Base-by-base conservation (phyloP, 108 stramenopile genomes). In the Halocafeteria seosinensis region DNA sequence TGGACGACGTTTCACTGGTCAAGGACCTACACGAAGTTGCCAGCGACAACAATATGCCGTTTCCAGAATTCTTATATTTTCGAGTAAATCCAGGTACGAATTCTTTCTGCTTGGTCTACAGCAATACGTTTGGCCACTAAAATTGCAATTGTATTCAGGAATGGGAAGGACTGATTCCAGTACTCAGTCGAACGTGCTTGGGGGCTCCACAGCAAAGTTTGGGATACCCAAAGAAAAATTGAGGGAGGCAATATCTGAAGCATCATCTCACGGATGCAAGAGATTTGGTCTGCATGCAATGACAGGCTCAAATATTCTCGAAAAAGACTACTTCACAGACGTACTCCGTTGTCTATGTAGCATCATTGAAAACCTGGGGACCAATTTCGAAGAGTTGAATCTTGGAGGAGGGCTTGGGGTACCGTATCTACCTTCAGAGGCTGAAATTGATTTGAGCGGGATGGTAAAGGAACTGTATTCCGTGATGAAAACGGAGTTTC, bases 251-350 rank as follows among this genome's bases (percentile, higher is more conserved):
- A 61, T 61, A 58, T 38, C 60, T 60, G 27, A 34, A 23, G 66
- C 66, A 42, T 61, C 59, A 50, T 58, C 65, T 0, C n/a, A 13
- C 34, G 66, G 66, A 8, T 58, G 60, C 4, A 67, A 37, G 29
- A 58, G 66, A 23, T 67, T 67, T 28, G 66, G 66, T 17, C 38
- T 67, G 24, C 66, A 67, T 60, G 61, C 61, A 60, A 67, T 67
- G 66, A 67, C 66, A 29, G 66, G 66, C 59, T 60, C 55, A 32
- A 61, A 60, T 50, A 60, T 67, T 13, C 62, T 67, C 28, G 50
- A 63, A 12, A 60, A 67, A 6, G 66, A 67, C 24, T 67, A 67
- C 59, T 67, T 58, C 60, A 36, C 32, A 23, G 66, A 67, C 33
- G 61, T 60, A 30, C 60, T 67, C 35, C 24, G 47, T 0, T 26